Evolutionary conservation across 257 asterid genomes (phyloP), one percentile per base, ranked within the genome.

Genomic region (Craterostigma plantagineum): DNA sequence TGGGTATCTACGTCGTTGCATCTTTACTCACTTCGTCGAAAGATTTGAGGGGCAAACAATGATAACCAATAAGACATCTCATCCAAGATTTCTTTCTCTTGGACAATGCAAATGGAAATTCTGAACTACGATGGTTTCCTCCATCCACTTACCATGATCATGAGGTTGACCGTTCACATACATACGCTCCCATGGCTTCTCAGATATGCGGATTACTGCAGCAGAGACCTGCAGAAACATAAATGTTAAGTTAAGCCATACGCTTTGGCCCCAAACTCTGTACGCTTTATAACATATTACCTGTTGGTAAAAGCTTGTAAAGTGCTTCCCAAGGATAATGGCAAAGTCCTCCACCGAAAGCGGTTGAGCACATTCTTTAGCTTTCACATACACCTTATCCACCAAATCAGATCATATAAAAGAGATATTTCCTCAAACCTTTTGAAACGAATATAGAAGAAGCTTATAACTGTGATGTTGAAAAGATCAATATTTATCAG

Each of bases 121-220:
- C n/a, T n/a, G n/a, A n/a, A n/a, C n/a, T n/a, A n/a, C n/a, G n/a
- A n/a, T n/a, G n/a, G n/a, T n/a, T n/a, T n/a, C n/a, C n/a, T n/a
- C n/a, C n/a, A n/a, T n/a, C n/a, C n/a, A n/a, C 78, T 63, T 52
- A 79, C 95, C 98, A 55, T 90, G 98, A 36, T 69, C 66, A 46
- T 90, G 98, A 10, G 72, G 75, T 49, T 67, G 84, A 36, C 92
- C 95, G 48, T 77, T 67, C 48, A 77, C 52, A 40, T 50, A 14
- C 43, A 90, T 51, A 48, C 94, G 94, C 64, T 90, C 94, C 99
- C 99, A 90, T 27, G 87, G 95, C 76, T 83, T 83, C 74, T 90
- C 99, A 34, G 68, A 62, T 60, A 90, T 60, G 43, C 60, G 61
- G 67, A 90, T 56, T 34, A 77, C 63, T 52, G 95, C 87, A 52